Evolutionary conservation across 441 rosid species (phyloP).

Genomic region (Rhodomyrtus psidioides): DNA sequence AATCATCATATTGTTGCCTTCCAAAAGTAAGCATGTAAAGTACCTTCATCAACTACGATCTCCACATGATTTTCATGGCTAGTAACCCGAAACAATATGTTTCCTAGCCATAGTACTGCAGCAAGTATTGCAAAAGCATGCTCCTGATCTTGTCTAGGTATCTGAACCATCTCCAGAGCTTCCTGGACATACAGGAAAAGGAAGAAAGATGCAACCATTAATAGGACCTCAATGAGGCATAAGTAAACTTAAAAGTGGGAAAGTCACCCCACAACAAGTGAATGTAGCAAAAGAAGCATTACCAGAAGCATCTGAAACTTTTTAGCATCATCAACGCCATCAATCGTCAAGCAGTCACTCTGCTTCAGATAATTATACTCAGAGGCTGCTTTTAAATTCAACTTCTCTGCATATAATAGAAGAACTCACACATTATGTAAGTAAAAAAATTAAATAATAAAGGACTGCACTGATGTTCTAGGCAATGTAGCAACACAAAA

Average conservation of each 20-base stretch:
- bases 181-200: slow-evolving; percentile 39
- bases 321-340: slow-evolving; percentile 70
- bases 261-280: background rate
- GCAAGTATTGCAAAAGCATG: slow-evolving; percentile 74
- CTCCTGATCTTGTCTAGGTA: slow-evolving; percentile 70
- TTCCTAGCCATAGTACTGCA: slow-evolving; percentile 84
- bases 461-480: background rate
- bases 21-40: background rate
- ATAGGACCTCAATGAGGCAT: slow-evolving; percentile 1
- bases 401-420: slow-evolving; percentile 44
- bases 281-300: slow-evolving; percentile 9
- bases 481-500: background rate
- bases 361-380: slow-evolving; percentile 84
- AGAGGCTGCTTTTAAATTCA: slow-evolving; percentile 69
- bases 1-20: background rate
- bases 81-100: slow-evolving; percentile 63
- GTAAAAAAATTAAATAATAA: background rate
- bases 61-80: slow-evolving; percentile 83
- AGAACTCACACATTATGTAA: background rate
- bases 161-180: slow-evolving; percentile 66
- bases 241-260: background rate
- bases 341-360: slow-evolving; percentile 71
- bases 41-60: slow-evolving; percentile 81
- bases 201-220: background rate
- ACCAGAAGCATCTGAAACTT: slow-evolving; percentile 69